phyloP scores from a whole-genome alignment of 2,329 filamentous ascomycete genomes.

The Xylariaceae sp. region DNA sequence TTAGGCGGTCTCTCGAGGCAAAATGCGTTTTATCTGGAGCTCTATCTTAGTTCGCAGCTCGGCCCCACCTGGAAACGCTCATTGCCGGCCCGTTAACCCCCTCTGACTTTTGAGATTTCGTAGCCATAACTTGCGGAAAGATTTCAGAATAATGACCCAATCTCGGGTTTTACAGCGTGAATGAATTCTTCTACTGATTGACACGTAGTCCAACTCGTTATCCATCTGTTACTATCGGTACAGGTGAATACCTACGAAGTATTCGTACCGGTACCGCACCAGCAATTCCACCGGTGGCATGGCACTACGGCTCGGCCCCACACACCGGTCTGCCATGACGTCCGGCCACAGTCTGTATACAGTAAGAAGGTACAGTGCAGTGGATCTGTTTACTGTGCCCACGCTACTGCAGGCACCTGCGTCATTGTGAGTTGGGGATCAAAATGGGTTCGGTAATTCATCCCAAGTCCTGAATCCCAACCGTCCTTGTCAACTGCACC shows the following conservation, averaged over 20 bases:
- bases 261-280: background rate
- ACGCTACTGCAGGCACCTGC: background rate
- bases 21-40: constrained; percentile 6
- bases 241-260: background rate
- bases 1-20: constrained; percentile 18
- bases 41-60: background rate
- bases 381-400: background rate
- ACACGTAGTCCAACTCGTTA: too few species aligned
- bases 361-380: background rate
- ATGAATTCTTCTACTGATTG: too few species aligned
- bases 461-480: too few species aligned
- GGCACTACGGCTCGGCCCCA: constrained; percentile 4
- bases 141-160: too few species aligned
- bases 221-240: background rate
- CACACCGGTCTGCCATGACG: background rate
- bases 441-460: background rate
- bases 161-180: too few species aligned
- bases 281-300: constrained; percentile 12
- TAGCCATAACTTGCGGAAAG: too few species aligned
- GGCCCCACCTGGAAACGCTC: background rate
- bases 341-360: too few species aligned
- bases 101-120: too few species aligned
- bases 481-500: too few species aligned
- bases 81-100: background rate
- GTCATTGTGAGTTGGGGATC: background rate